A percentile compares a stretch with the other conserved stretches of the same genome.
Conservation (phyloP, 2,329 filamentous ascomycete species). For the Graphilbum fragrans region DNA sequence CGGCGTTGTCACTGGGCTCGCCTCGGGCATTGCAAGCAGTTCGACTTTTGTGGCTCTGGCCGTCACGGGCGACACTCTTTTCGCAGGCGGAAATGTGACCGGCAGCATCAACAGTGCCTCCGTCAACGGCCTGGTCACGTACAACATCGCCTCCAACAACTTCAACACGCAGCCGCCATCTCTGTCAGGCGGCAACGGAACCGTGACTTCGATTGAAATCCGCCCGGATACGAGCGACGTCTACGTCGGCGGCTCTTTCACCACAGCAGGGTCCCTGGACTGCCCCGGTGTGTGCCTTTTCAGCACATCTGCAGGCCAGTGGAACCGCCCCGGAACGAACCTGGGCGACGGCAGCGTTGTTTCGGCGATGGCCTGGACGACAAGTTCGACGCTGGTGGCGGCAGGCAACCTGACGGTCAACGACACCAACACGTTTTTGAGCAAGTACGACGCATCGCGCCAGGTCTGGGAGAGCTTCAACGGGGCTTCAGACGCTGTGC, state of each 20-base stretch:
- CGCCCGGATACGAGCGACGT: slow-evolving; percentile 61
- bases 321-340: slow-evolving; percentile 65
- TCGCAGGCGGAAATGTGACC: slow-evolving; percentile 68
- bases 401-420: slow-evolving; percentile 65
- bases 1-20: slow-evolving; percentile 57
- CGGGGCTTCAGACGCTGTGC: slow-evolving; percentile 48
- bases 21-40: slow-evolving; percentile 50
- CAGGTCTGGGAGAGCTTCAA: slow-evolving; percentile 54
- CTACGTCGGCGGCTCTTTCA: slow-evolving; percentile 78
- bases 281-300: slow-evolving; percentile 78
- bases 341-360: slow-evolving; percentile 60
- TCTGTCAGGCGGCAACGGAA: slow-evolving; percentile 55
- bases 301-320: slow-evolving; percentile 57
- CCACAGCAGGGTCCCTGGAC: slow-evolving; percentile 67
- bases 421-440: slow-evolving; percentile 50
- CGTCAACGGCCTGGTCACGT: slow-evolving; percentile 66
- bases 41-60: slow-evolving; percentile 67
- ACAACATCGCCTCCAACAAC: slow-evolving; percentile 55
- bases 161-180: slow-evolving; percentile 65
- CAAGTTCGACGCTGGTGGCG: slow-evolving; percentile 57
- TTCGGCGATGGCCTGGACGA: slow-evolving; percentile 63
- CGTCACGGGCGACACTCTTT: slow-evolving; percentile 55
- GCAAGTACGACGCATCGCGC: slow-evolving; percentile 57
- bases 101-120: slow-evolving; percentile 52
- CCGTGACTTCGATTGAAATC: slow-evolving; percentile 65